Conservation (phyloP, 2,329 filamentous ascomycete species). For the Fusarium sp. region DNA sequence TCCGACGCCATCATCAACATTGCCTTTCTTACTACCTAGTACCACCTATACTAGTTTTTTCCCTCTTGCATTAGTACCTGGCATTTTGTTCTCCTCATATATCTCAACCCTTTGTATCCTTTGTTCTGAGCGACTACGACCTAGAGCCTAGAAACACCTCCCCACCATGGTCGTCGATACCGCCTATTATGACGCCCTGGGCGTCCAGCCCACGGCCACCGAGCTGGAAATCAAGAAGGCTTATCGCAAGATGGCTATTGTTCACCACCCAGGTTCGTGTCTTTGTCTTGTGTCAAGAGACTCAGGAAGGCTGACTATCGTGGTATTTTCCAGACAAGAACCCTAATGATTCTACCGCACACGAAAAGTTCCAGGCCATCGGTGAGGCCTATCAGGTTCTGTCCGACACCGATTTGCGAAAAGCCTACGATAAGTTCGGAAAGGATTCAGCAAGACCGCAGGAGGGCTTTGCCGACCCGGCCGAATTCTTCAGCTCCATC, state of each 20-base stretch:
- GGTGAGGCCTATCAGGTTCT: conserved; percentile 84
- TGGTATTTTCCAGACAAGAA: conserved; percentile 83
- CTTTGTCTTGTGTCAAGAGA: neutral
- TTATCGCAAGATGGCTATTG: conserved; percentile 93
- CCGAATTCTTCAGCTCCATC: conserved; percentile 98
- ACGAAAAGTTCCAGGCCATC: conserved; percentile 94
- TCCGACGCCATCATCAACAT: conserved; percentile 49
- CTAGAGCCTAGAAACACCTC: conserved; percentile 29
- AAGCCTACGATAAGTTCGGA: conserved; percentile 96
- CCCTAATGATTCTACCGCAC: conserved; percentile 92
- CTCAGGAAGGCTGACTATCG: conserved; percentile 20
- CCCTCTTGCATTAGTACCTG: conserved; percentile 3
- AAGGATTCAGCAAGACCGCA: conserved; percentile 94
- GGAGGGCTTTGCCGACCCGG: conserved; percentile 94
- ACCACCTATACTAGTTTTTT: conserved; percentile 16
- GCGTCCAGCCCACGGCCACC: conserved; percentile 86
- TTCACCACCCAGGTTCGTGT: conserved; percentile 84
- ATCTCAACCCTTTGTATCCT: conserved; percentile 20
- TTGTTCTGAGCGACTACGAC: conserved; percentile 18
- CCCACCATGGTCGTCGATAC: conserved; percentile 87
- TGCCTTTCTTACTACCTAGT: conserved; percentile 28
- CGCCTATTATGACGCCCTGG: conserved; percentile 88
- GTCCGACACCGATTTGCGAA: conserved; percentile 87
- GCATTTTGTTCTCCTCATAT: conserved; percentile 7
- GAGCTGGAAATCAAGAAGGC: conserved; percentile 98